Conservation (phyloP, 1,284 basidiomycete genomes). For the Apiotrichum porosum region DNA sequence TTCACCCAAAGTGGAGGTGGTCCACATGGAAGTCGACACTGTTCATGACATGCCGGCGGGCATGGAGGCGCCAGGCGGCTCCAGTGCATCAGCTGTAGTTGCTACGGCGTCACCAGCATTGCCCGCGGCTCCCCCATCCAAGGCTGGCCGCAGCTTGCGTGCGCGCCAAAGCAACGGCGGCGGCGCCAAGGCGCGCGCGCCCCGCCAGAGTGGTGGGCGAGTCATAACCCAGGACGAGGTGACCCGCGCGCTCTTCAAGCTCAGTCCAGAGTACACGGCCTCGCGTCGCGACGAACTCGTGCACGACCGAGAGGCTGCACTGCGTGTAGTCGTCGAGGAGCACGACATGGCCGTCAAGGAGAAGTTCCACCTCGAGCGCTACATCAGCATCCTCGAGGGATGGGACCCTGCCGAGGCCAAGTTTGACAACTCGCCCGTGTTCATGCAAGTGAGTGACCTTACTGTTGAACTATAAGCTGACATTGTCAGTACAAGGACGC, state of each 20-base stretch:
- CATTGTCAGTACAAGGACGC: constrained; percentile 26
- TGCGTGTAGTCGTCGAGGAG: constrained; percentile 59
- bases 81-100: no score
- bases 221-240: constrained; percentile 24
- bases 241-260: constrained; percentile 18
- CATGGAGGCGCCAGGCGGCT: no score
- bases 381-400: constrained; percentile 60
- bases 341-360: constrained; percentile 79
- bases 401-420: constrained; percentile 75
- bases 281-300: constrained; percentile 52
- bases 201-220: background rate
- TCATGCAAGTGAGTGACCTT: constrained; percentile 58
- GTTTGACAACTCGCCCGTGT: constrained; percentile 65
- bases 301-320: constrained; percentile 56
- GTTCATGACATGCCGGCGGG: no score
- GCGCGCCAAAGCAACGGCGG: background rate
- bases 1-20: constrained; percentile 21
- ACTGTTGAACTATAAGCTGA: constrained; percentile 4
- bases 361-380: constrained; percentile 77
- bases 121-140: no score
- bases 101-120: no score
- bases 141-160: background rate
- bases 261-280: constrained; percentile 25
- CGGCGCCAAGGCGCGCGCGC: background rate
- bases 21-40: constrained; percentile 2